These are phyloP conservation scores for Spizellomyces sp. DNA, from an alignment of 192 early-diverging fungal species.

Conservation along the genomic window DNA sequence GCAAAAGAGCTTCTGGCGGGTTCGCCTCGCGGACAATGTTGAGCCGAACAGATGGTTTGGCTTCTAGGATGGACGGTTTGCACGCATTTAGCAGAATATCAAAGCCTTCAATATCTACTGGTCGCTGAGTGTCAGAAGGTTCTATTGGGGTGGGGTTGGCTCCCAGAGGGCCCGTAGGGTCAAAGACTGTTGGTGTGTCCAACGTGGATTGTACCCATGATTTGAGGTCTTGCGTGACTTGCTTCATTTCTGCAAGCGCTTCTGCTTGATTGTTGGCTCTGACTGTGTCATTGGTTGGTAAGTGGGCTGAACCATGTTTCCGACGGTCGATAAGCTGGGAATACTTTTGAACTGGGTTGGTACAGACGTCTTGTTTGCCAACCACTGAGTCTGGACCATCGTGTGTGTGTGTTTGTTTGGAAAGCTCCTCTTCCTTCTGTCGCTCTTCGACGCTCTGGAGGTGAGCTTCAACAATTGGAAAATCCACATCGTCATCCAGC, in stretches of 20 bases:
- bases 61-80: slow-evolving; percentile 46
- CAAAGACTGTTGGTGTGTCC: slow-evolving; percentile 25
- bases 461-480: slow-evolving; percentile 1
- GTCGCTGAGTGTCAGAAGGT: not conserved
- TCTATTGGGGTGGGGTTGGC: not conserved
- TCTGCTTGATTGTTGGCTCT: not conserved
- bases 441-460: not conserved
- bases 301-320: not conserved
- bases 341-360: not conserved
- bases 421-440: not conserved
- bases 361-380: not conserved
- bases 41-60: slow-evolving; percentile 38
- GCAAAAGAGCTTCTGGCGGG: slow-evolving; percentile 33
- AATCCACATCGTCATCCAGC: slow-evolving; percentile 1
- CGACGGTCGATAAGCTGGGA: not conserved
- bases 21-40: slow-evolving; percentile 45
- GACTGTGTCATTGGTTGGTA: not conserved
- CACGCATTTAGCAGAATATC: slow-evolving; percentile 50
- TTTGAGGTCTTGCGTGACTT: slow-evolving; percentile 23
- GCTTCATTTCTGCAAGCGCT: not conserved
- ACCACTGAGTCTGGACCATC: not conserved
- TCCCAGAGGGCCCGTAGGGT: not conserved
- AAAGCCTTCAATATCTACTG: slow-evolving; percentile 33
- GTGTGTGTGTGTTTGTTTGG: not conserved
- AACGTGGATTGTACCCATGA: slow-evolving; percentile 27